phyloP scores from a whole-genome alignment of 2,329 filamentous ascomycete genomes.

The Alternaria sp. region DNA sequence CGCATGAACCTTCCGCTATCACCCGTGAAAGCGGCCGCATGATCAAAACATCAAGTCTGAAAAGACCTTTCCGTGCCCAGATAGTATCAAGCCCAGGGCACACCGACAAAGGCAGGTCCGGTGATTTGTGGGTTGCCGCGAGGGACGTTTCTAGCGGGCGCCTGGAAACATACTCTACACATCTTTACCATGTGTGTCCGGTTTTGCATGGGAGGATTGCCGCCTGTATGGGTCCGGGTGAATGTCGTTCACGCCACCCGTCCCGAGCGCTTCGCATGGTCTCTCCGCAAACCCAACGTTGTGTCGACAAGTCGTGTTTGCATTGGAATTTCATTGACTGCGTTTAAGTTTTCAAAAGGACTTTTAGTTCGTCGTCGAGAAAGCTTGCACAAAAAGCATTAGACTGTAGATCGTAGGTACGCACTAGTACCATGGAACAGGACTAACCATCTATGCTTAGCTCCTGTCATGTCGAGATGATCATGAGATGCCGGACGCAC shows the following conservation, averaged over 20 bases:
- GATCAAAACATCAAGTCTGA: neutral
- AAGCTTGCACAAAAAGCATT: neutral
- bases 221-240: constrained; percentile 30
- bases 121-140: too few species aligned
- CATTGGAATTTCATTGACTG: neutral
- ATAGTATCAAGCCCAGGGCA: neutral
- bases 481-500: neutral
- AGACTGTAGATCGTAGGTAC: neutral
- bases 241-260: constrained; percentile 24
- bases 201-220: neutral
- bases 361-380: neutral
- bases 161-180: neutral
- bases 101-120: neutral
- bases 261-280: neutral
- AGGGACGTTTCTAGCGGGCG: neutral
- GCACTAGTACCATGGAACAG: neutral
- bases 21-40: neutral
- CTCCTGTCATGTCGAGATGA: neutral
- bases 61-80: neutral
- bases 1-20: constrained; percentile 5
- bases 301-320: neutral
- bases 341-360: neutral
- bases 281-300: neutral
- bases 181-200: constrained; percentile 5
- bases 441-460: neutral